Conservation (phyloP, 2,329 filamentous ascomycete genomes). For the Arthroderma uncinatum region DNA sequence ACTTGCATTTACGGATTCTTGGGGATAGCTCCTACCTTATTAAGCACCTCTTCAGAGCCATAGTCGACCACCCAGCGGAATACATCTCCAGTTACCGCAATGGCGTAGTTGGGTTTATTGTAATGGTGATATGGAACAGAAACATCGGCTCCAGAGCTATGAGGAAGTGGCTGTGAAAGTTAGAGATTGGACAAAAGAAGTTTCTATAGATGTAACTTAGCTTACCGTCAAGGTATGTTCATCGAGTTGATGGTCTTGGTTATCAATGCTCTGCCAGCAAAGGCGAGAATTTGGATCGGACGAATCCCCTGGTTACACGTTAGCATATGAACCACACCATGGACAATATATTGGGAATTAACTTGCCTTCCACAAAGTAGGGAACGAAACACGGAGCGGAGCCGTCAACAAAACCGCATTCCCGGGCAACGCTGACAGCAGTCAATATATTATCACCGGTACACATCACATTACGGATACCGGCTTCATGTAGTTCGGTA, state of each 20-base stretch:
- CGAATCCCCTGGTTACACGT: slow-evolving; percentile 46
- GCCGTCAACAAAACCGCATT: slow-evolving; percentile 74
- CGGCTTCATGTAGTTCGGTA: slow-evolving; percentile 67
- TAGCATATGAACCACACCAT: slow-evolving; percentile 11
- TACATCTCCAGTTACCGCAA: slow-evolving; percentile 84
- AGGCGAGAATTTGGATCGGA: slow-evolving; percentile 63
- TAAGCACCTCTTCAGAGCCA: slow-evolving; percentile 66
- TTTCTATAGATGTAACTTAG: slow-evolving; percentile 11
- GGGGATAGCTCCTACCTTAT: slow-evolving; percentile 41
- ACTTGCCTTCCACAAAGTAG: slow-evolving; percentile 61
- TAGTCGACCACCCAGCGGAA: slow-evolving; percentile 96
- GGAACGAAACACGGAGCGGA: slow-evolving; percentile 86
- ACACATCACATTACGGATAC: slow-evolving; percentile 84
- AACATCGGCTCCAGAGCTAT: slow-evolving; percentile 60
- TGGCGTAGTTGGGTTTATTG: slow-evolving; percentile 71
- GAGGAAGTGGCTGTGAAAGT: slow-evolving; percentile 51
- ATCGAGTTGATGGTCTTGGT: slow-evolving; percentile 65
- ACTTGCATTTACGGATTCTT: not conserved
- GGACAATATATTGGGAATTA: not conserved
- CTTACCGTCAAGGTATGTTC: slow-evolving; percentile 60
- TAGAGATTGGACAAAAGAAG: not conserved
- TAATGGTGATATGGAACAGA: slow-evolving; percentile 77
- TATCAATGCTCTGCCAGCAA: slow-evolving; percentile 91
- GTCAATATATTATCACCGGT: slow-evolving; percentile 79
- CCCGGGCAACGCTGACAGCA: slow-evolving; percentile 62